phyloP scores from a whole-genome alignment of 2,329 filamentous ascomycete genomes.

The Microdochium bolleyi region DNA sequence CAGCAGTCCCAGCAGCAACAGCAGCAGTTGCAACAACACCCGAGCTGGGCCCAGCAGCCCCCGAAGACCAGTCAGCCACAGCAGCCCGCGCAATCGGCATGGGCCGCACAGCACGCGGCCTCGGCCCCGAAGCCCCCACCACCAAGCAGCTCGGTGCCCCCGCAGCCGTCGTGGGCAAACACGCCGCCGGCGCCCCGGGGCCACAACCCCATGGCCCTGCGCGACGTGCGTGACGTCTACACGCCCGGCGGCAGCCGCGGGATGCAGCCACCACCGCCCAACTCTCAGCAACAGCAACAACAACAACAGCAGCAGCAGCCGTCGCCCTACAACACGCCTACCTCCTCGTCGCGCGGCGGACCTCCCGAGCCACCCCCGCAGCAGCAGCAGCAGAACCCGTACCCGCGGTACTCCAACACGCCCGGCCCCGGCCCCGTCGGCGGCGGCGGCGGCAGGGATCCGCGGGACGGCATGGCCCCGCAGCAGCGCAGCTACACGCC shows the following conservation, averaged over 20 bases:
- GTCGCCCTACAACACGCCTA: background rate
- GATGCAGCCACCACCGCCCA: constrained; percentile 12
- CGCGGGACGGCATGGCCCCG: constrained; percentile 4
- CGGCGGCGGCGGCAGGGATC: constrained; percentile 15
- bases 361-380: constrained; percentile 7
- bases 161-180: constrained; percentile 26
- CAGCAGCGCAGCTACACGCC: constrained; percentile 1
- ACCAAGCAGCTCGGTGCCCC: constrained; percentile 20
- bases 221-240: background rate
- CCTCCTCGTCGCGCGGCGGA: background rate
- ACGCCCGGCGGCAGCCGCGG: constrained; percentile 1
- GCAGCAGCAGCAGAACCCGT: constrained; percentile 13
- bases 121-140: constrained; percentile 26
- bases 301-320: constrained; percentile 8
- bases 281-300: constrained; percentile 8
- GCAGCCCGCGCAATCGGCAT: constrained; percentile 26
- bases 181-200: constrained; percentile 16
- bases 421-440: constrained; percentile 14
- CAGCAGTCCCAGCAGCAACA: constrained; percentile 16
- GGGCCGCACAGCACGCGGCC: constrained; percentile 27
- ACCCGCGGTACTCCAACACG: constrained; percentile 4
- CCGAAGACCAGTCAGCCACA: constrained; percentile 24
- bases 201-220: constrained; percentile 13
- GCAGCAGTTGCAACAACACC: too few relatives aligned
- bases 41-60: constrained; percentile 23